A percentile compares a stretch with the other conserved stretches of the same genome.
phyloP scores from a whole-genome alignment of 139 green algal species.

The Chlorella sp. region DNA sequence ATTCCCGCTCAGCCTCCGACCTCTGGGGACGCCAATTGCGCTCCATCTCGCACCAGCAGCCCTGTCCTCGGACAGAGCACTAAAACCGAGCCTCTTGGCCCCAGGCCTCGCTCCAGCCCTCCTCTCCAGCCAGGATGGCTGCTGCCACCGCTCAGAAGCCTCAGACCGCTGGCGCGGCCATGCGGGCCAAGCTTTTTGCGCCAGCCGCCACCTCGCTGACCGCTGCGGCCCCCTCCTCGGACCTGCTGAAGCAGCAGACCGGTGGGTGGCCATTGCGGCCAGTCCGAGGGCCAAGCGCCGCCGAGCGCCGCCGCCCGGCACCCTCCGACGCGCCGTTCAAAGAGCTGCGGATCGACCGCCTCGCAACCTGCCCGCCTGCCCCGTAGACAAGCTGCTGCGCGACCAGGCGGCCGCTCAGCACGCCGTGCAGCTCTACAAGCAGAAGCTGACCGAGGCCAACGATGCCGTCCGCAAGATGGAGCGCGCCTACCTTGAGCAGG shows the following conservation, averaged over 20 bases:
- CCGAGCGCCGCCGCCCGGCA: no score
- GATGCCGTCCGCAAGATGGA: constrained; percentile 9
- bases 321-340: no score
- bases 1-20: neutral
- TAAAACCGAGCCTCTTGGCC: neutral
- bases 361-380: neutral
- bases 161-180: neutral
- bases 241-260: no score
- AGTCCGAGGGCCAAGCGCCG: neutral
- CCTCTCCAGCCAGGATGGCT: neutral
- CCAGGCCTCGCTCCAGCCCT: neutral
- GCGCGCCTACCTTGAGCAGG: constrained; percentile 25
- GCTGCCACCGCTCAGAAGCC: no score
- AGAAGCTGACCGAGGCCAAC: constrained; percentile 21
- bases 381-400: constrained; percentile 13
- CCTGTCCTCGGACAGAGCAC: no score
- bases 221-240: no score
- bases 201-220: no score
- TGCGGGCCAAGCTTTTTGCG: constrained; percentile 18
- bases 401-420: constrained; percentile 13
- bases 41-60: no score
- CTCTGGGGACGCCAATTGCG: neutral
- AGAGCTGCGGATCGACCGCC: no score
- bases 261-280: no score
- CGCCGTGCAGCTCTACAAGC: constrained; percentile 7